Base-by-base conservation (phyloP, 495 filamentous ascomycete genomes). In the Filosporella fistucella region DNA sequence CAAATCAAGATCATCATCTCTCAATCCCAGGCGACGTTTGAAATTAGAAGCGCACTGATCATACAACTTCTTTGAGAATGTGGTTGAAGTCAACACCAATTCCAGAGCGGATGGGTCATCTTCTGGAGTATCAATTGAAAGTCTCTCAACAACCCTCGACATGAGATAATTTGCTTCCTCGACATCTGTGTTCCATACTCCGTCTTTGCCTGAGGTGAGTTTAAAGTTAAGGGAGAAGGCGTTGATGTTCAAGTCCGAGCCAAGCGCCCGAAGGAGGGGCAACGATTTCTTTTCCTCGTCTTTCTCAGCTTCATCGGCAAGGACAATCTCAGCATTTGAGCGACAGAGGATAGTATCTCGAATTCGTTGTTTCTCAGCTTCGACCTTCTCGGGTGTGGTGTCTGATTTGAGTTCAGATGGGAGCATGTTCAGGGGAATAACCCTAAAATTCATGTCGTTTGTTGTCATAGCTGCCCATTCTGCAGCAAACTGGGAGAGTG, bases 391-490 rank as follows among this genome's bases (percentile, higher is more conserved):
- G 13, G 32, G 32, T 4, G 4, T 35, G 4, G 32, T 6, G 12
- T 5, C 4, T 14, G 4, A 4, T n/a, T 35, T n/a, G n/a, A 35
- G 18, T 17, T 35, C 32, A 35, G 32, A 35, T 35, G 32, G 32
- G 18, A 35, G 32, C 32, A 35, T 35, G 18, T 35, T 35, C 4
- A 35, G 32, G 4, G 32, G 32, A n/a, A 35, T n/a, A 17, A 35
- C 32, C 32, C 32, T 35, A 17, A 35, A 35, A n/a, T 35, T 17
- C 32, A 35, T 35, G 32, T 35, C 32, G n/a, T 13, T 13, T 35
- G 32, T 35, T 35, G 32, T 35, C 32, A 35, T 35, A 17, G 32
- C 32, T 14, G 32, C 32, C 32, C 32, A 35, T 35, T 35, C 32
- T 35, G 32, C 32, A 35, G 32, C 4, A n/a, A 35, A 35, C 32